Conservation (phyloP, 768 basidiomycete genomes). For the Pleurotus eryngii region DNA sequence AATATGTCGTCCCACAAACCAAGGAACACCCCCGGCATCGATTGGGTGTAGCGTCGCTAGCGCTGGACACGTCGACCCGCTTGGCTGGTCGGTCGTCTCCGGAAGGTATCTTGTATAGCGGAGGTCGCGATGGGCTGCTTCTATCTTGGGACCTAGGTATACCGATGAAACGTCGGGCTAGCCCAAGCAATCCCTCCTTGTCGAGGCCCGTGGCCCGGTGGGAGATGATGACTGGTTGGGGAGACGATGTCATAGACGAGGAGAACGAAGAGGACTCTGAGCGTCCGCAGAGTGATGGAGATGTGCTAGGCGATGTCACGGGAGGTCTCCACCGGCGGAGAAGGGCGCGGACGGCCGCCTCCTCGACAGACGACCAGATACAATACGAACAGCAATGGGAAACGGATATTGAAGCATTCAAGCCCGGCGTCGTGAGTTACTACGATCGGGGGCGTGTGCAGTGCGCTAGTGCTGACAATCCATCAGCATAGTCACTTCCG, state of each 20-base stretch:
- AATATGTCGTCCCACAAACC: conserved; percentile 21
- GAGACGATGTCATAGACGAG: conserved; percentile 63
- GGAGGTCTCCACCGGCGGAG: conserved; percentile 7
- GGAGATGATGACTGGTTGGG: conserved; percentile 86
- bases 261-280: conserved; percentile 57
- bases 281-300: conserved; percentile 59
- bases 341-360: conserved; percentile 24
- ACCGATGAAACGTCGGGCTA: conserved; percentile 49
- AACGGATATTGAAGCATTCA: conserved; percentile 54
- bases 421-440: conserved; percentile 45
- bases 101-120: conserved; percentile 87
- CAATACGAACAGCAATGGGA: conserved; percentile 81
- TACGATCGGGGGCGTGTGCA: not conserved
- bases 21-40: conserved; percentile 73
- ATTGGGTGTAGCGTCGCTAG: conserved; percentile 83
- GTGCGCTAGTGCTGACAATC: conserved; percentile 10
- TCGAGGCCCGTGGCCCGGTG: conserved; percentile 42
- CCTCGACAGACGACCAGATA: conserved; percentile 33
- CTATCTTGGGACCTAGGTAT: conserved; percentile 85
- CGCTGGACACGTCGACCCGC: conserved; percentile 79
- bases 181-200: conserved; percentile 20
- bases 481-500: conserved; percentile 64
- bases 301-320: conserved; percentile 71
- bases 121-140: conserved; percentile 84
- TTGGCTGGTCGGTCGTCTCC: conserved; percentile 64